A percentile compares a stretch with the other conserved stretches of the same genome.
These are phyloP conservation scores for Nannochloropsis granulata DNA, from an alignment of 108 stramenopile genomes.

Conservation along the genomic window DNA sequence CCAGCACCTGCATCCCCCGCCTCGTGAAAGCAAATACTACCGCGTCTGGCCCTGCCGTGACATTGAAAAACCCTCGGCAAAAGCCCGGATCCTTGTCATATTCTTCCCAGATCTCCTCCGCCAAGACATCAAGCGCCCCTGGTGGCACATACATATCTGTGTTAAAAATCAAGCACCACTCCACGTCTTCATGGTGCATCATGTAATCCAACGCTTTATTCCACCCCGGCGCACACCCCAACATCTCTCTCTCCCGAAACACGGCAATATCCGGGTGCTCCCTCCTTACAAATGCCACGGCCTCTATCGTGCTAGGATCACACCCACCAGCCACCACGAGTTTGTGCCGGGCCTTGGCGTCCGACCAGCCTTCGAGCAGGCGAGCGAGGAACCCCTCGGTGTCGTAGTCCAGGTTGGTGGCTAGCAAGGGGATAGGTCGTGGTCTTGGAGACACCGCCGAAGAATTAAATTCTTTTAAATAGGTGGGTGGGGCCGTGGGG, in stretches of 20 bases:
- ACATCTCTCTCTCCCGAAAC: background rate
- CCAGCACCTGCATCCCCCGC: background rate
- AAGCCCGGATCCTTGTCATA: background rate
- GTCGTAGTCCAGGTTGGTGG: background rate
- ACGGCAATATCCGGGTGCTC: background rate
- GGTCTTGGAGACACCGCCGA: background rate
- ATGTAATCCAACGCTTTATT: background rate
- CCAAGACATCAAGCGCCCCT: background rate
- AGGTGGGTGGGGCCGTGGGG: background rate
- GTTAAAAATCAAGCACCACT: background rate
- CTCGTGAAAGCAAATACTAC: background rate
- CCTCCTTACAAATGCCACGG: background rate
- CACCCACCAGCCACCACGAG: background rate
- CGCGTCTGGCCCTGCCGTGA: background rate
- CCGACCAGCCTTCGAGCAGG: background rate
- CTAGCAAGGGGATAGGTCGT: background rate
- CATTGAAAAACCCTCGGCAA: background rate
- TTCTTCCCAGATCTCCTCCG: background rate
- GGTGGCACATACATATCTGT: background rate
- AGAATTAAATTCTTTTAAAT: no score
- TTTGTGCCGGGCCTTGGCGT: background rate
- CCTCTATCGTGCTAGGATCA: background rate
- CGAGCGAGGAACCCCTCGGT: background rate
- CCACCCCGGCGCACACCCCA: background rate
- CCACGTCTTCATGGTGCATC: background rate